Conservation (phyloP, 805 yeast species). For the Metschnikowia reukaufii region DNA sequence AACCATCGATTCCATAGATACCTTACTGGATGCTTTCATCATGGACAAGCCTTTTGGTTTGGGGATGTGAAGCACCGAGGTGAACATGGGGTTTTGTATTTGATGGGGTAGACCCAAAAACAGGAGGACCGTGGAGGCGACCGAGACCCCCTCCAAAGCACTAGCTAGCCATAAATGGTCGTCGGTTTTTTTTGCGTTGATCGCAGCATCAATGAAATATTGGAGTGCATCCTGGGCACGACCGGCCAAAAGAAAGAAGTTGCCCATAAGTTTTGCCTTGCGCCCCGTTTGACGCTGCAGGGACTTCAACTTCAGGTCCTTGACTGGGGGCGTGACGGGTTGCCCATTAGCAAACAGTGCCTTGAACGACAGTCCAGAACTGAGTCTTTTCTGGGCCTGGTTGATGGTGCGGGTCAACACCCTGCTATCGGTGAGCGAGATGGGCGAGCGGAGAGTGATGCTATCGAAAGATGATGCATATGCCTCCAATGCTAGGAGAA, state of each 20-base stretch:
- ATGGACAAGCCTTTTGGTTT: constrained; percentile 24
- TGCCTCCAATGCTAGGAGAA: constrained; percentile 61
- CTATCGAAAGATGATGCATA: constrained; percentile 75
- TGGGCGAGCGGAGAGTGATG: constrained; percentile 82
- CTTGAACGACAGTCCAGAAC: constrained; percentile 42
- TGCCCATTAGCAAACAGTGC: constrained; percentile 27
- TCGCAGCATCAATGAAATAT: constrained; percentile 72
- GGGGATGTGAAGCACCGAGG: constrained; percentile 33
- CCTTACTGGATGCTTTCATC: constrained; percentile 44
- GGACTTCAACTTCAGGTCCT: constrained; percentile 35
- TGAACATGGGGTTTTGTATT: constrained; percentile 40
- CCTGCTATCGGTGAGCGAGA: constrained; percentile 54
- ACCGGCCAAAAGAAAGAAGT: constrained; percentile 79
- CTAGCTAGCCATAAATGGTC: constrained; percentile 90
- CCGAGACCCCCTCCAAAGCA: constrained; percentile 78
- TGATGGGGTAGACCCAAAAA: constrained; percentile 54
- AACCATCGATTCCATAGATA: constrained; percentile 35
- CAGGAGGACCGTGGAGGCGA: constrained; percentile 60
- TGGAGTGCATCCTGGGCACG: constrained; percentile 67
- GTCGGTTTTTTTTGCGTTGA: constrained; percentile 54
- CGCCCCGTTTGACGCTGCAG: constrained; percentile 62
- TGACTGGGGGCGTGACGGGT: constrained; percentile 7
- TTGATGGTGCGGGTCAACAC: constrained; percentile 41
- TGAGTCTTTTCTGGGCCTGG: constrained; percentile 43
- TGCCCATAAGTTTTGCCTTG: constrained; percentile 71